Conservation (phyloP, 1,284 basidiomycete genomes). For the Sporisorium sorghi region DNA sequence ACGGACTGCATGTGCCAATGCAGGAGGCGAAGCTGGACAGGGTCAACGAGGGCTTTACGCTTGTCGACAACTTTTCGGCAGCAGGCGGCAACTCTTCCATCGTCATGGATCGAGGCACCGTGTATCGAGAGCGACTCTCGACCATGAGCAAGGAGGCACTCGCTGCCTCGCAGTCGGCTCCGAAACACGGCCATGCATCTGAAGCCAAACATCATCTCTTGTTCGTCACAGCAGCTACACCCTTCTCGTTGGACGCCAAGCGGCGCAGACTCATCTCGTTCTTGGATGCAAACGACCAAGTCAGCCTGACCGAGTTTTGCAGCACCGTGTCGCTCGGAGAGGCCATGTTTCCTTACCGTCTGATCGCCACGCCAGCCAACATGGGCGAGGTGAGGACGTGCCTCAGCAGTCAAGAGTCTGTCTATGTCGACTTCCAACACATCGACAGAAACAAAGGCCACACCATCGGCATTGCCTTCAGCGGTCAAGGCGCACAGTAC, state of each 20-base stretch:
- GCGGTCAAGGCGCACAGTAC: constrained; percentile 54
- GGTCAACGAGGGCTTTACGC: constrained; percentile 20
- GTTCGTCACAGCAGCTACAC: constrained; percentile 41
- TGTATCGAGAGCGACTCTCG: constrained; percentile 20
- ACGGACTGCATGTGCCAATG: constrained; percentile 38
- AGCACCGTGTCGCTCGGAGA: constrained; percentile 43
- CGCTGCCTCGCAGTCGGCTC: not conserved
- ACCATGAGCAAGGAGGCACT: constrained; percentile 12
- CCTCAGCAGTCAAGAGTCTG: constrained; percentile 42
- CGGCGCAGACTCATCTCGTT: constrained; percentile 33
- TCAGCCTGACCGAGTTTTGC: constrained; percentile 41
- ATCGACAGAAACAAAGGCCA: not conserved
- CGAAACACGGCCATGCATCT: not conserved
- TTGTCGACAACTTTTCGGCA: constrained; percentile 55
- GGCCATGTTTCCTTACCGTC: constrained; percentile 32
- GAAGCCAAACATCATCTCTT: constrained; percentile 18
- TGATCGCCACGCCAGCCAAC: constrained; percentile 24
- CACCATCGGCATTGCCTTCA: constrained; percentile 40
- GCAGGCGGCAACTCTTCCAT: constrained; percentile 54
- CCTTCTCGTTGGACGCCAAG: constrained; percentile 43
- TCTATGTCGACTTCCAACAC: not conserved
- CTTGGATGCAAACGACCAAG: constrained; percentile 21
- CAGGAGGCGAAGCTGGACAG: constrained; percentile 24
- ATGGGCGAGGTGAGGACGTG: constrained; percentile 24
- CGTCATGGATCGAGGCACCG: constrained; percentile 37